Evolutionary conservation across 208 protist genomes (phyloP), one percentile per base, ranked within the genome.

Genomic region (Leishmania lainsoni): DNA sequence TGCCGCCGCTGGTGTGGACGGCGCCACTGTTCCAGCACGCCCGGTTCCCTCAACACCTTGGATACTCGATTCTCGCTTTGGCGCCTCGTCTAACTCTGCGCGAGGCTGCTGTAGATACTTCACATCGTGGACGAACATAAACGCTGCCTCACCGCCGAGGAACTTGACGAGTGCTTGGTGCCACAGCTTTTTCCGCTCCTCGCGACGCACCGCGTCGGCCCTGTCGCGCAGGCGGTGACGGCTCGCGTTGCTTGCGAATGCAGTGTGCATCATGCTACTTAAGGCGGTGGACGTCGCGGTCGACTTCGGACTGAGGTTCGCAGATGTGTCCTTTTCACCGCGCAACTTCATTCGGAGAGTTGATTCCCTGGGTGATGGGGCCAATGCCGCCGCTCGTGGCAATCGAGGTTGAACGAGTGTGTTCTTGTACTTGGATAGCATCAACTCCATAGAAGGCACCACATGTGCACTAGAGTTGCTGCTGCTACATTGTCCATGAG

Each of bases 391-490:
- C 26, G 17, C 73, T 14, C 72, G 69, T 61, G 70, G 75, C 48
- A 29, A 22, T 51, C 81, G 84, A 10, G 75, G 70, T 29, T 59
- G 69, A 29, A 85, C 76, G 22, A 87, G 61, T 16, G 63, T 54
- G 49, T 75, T 73, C 14, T 70, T 22, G 63, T 87, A 83, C 71
- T 77, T 83, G 68, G 74, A 75, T 35, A 83, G 79, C 83, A 83
- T 80, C 71, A 39, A 10, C 39, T 48, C 45, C 70, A 87, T 29
- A 8, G 69, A 73, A 29, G 75, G 70, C 12, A 59, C 42, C 42
- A 10, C 26, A 35, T 8, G 32, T 6, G 42, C 56, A 39, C 32
- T 39, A 45, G 32, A 35, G 29, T 56, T 9, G 32, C 56, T 22
- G 20, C 16, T 29, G 9, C 48, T 26, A 17, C 10, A 29, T 26